Conservation (phyloP, 768 basidiomycete species). For the Clitopilus passeckerianus region DNA sequence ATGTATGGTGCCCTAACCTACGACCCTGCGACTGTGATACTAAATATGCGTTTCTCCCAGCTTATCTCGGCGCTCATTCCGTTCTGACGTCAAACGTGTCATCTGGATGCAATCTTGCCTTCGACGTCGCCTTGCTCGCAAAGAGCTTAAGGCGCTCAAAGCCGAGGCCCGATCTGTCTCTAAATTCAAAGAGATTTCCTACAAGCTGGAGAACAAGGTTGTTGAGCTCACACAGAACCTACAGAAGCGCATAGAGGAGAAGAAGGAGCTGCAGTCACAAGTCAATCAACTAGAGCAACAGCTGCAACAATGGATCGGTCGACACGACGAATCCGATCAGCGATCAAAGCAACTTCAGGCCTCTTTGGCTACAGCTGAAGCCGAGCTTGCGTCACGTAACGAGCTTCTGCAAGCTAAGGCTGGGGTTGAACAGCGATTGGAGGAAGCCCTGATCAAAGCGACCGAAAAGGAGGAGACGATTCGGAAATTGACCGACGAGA, state of each 20-base stretch:
- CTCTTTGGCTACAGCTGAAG: constrained; percentile 66
- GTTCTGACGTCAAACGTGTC: constrained; percentile 62
- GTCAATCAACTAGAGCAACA: constrained; percentile 80
- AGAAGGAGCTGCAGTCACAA: constrained; percentile 77
- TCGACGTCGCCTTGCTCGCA: constrained; percentile 82
- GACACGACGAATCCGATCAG: constrained; percentile 82
- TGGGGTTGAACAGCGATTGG: constrained; percentile 74
- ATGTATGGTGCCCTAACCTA: constrained; percentile 48
- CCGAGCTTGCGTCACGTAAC: constrained; percentile 66
- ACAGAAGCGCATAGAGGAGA: constrained; percentile 87
- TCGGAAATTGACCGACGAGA: constrained; percentile 73
- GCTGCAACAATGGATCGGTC: constrained; percentile 77
- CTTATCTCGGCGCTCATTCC: constrained; percentile 47
- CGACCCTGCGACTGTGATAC: constrained; percentile 2
- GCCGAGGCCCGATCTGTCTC: constrained; percentile 95
- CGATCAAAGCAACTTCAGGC: constrained; percentile 68
- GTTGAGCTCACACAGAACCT: constrained; percentile 95
- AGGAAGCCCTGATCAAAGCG: constrained; percentile 69
- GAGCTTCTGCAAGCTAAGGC: constrained; percentile 72
- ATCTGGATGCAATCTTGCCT: constrained; percentile 89
- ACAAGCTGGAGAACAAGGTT: constrained; percentile 97
- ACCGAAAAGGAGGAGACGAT: constrained; percentile 84
- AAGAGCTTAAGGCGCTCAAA: constrained; percentile 77
- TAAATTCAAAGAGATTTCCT: constrained; percentile 98
- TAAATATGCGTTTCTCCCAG: constrained; percentile 23